These are phyloP conservation scores for Botrytis cinerea DNA, from an alignment of 2,329 filamentous ascomycete genomes.

Conservation along the genomic window DNA sequence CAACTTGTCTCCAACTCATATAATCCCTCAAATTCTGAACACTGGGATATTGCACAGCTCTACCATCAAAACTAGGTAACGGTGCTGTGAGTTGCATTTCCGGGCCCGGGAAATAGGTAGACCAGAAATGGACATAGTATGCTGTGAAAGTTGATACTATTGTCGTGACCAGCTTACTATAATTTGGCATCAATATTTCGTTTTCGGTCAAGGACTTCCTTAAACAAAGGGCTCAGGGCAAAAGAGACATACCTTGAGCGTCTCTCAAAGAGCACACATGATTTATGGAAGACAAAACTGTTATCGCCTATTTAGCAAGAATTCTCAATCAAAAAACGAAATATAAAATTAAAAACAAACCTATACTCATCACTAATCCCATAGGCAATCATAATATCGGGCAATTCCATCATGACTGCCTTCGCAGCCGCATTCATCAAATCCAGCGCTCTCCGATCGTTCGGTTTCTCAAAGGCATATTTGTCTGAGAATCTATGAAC, in stretches of 20 bases:
- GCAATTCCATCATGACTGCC: slow-evolving; percentile 77
- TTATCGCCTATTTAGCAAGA: slow-evolving; percentile 21
- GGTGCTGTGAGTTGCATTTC: slow-evolving; percentile 69
- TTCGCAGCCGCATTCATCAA: slow-evolving; percentile 95
- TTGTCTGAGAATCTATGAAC: slow-evolving; percentile 70
- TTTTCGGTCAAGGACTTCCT: background rate
- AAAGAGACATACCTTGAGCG: slow-evolving; percentile 63
- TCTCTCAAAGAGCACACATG: slow-evolving; percentile 80
- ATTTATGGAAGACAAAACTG: slow-evolving; percentile 88
- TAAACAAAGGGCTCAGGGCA: background rate
- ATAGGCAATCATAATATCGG: slow-evolving; percentile 85
- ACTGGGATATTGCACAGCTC: slow-evolving; percentile 86
- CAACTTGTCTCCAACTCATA: slow-evolving; percentile 94
- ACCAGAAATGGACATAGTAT: slow-evolving; percentile 84
- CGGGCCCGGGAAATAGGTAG: slow-evolving; percentile 69
- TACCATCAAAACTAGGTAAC: slow-evolving; percentile 87
- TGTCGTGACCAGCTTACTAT: slow-evolving; percentile 85
- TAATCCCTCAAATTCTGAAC: slow-evolving; percentile 86
- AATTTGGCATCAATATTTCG: background rate
- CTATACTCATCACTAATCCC: slow-evolving; percentile 95
- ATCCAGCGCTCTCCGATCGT: slow-evolving; percentile 81
- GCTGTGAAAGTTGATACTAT: slow-evolving; percentile 92
- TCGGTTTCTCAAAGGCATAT: slow-evolving; percentile 88
- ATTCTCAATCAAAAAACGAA: slow-evolving; percentile 9
- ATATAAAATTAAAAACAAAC: slow-evolving; percentile 44